These are phyloP conservation scores for Eucalyptus erythrocorys DNA, from an alignment of 345 rosid genomes.

Conservation along the genomic window DNA sequence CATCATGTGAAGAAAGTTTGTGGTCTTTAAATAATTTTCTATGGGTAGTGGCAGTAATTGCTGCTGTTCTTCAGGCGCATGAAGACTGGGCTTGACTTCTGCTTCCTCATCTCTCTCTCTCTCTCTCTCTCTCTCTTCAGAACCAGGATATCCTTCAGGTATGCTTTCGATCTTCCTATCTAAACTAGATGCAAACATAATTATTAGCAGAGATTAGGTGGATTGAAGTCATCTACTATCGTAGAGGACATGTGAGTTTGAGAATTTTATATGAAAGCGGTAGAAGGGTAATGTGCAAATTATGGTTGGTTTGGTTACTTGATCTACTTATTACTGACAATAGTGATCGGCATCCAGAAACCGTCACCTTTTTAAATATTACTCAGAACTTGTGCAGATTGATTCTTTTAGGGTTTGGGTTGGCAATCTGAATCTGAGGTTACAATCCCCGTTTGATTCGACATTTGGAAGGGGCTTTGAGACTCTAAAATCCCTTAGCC, in stretches of 20 bases:
- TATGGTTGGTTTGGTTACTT: neutral
- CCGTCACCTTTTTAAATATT: neutral
- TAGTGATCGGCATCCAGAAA: neutral
- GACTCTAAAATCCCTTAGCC: too few relatives aligned
- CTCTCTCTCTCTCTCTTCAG: neutral
- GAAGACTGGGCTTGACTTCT: neutral
- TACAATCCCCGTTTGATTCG: neutral
- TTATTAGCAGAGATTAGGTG: neutral
- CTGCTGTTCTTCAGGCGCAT: neutral
- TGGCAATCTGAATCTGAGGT: neutral
- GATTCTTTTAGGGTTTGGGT: neutral
- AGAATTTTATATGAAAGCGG: neutral
- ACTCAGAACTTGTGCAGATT: neutral
- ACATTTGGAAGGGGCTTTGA: too few relatives aligned
- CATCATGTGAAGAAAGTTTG: neutral
- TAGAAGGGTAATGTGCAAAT: neutral
- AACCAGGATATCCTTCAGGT: neutral
- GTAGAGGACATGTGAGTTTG: neutral
- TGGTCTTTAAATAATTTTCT: neutral
- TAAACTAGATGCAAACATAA: neutral
- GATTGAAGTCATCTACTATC: neutral
- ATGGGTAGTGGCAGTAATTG: neutral
- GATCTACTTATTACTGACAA: neutral
- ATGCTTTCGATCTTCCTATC: neutral
- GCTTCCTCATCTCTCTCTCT: neutral